Base-by-base conservation (phyloP, 2,329 filamentous ascomycete species). In the Diaporthe sp. region DNA sequence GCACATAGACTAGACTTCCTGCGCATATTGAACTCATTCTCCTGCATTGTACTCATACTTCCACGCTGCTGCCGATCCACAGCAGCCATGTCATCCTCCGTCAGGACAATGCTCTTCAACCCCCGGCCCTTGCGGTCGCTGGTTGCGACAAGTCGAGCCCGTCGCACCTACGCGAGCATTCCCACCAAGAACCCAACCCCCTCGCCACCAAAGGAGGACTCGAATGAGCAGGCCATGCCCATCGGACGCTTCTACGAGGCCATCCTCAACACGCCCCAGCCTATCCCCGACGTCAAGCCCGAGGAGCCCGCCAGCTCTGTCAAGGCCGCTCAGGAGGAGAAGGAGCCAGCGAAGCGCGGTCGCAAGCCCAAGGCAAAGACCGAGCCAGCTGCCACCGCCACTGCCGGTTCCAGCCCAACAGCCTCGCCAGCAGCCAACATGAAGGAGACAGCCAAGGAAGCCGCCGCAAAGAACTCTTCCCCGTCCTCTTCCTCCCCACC, bases 221-320 rank as follows among this genome's bases (percentile, higher is more conserved):
- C 75, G 38, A 79, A 80, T 47, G 80, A 85, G 72, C 87, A 88
- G 77, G 85, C 83, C n/a, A 82, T 83, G 22, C 89, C 90, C 0
- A 83, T 91, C 0, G 90, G 90, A 0, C 81, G 84, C 50, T 92
- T 91, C 83, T 92, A 92, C 82, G 86, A 91, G 77, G 82, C 84
- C n/a, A 86, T 92, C 33, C 84, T 92, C 58, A 83, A 85, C 66
- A 83, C 82, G 6, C 87, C 87, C 0, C 82, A 84, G 12, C 85
- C 85, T 2, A 85, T 83, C 71, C 83, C 78, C 67, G 78, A 82
- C 12, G 78, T 81, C 47, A 88, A 88, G 78, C 85, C 84, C 60
- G 85, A 88, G 77, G 81, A 82, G 13, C 85, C 74, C 86, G 0
- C 86, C 86, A 2, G 82, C 80, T n/a, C 83, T 85, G 9, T 83